Conservation (phyloP, 495 filamentous ascomycete genomes). For the Neurospora sp. region DNA sequence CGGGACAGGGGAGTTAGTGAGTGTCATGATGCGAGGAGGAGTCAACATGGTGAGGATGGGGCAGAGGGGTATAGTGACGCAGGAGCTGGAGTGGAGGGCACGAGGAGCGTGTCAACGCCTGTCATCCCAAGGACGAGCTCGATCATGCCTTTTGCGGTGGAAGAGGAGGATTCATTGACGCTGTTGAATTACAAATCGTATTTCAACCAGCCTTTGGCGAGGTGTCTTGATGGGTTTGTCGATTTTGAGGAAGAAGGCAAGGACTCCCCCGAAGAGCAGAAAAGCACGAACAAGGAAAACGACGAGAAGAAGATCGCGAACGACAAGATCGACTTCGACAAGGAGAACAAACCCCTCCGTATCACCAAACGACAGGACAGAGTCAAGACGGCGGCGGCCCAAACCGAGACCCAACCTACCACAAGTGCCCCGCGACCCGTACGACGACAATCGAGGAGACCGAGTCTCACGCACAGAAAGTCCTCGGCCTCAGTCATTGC, state of each 20-base stretch:
- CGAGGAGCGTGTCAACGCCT: not conserved
- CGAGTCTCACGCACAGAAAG: not conserved
- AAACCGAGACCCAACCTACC: not conserved
- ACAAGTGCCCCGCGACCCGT: not conserved
- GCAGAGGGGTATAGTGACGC: not conserved
- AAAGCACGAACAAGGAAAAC: not conserved
- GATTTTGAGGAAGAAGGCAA: not conserved
- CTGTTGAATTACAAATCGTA: constrained; percentile 19
- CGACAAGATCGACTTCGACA: not conserved
- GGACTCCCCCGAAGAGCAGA: not conserved
- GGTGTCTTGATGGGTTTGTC: constrained; percentile 13
- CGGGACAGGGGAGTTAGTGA: not conserved
- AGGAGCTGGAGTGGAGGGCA: not conserved
- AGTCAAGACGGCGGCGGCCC: not conserved
- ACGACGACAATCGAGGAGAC: not conserved
- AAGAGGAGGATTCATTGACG: constrained; percentile 19
- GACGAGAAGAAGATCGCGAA: not conserved
- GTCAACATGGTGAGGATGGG: not conserved
- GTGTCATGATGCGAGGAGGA: not conserved
- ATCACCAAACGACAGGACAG: not conserved
- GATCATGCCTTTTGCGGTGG: not conserved
- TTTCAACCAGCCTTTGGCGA: constrained; percentile 15
- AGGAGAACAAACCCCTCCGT: not conserved
- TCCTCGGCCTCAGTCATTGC: not conserved
- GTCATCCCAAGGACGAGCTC: not conserved